These are phyloP conservation scores for Vanderwaltozyma verrucispora DNA, from an alignment of 805 yeast species.

Conservation along the genomic window DNA sequence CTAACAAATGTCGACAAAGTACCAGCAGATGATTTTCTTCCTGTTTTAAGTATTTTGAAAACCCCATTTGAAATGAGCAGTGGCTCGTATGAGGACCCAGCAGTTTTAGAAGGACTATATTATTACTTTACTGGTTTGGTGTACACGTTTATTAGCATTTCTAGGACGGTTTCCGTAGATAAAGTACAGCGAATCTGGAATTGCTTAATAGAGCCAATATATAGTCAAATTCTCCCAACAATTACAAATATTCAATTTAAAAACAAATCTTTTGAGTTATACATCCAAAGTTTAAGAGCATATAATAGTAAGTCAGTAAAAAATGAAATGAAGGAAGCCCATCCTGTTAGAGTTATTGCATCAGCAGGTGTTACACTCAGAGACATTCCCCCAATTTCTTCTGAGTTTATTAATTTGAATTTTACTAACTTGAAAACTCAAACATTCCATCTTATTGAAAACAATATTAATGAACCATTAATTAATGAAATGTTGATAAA, in stretches of 20 bases:
- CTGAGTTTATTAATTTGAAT: no score
- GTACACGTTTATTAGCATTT: conserved; percentile 6
- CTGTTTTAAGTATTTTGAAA: neutral
- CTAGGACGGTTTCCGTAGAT: neutral
- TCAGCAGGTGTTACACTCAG: conserved; percentile 13
- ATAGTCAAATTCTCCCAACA: conserved; percentile 1
- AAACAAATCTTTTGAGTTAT: neutral
- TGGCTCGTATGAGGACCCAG: neutral
- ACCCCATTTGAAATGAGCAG: neutral
- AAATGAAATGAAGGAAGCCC: neutral
- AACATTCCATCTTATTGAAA: neutral
- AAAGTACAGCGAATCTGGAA: conserved; percentile 10
- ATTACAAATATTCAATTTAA: neutral
- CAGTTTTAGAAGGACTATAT: conserved; percentile 9
- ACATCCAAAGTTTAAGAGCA: neutral
- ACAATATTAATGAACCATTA: neutral
- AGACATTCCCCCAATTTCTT: conserved; percentile 13
- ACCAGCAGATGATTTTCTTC: neutral
- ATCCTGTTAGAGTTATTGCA: conserved; percentile 18
- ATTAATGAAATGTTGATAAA: no score
- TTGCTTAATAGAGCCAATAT: conserved; percentile 11
- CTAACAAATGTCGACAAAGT: conserved; percentile 5
- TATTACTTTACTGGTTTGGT: conserved; percentile 13
- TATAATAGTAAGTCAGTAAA: neutral
- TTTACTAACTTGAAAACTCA: no score